Evolutionary conservation across 208 protist species (phyloP), one percentile per base, ranked within the genome.

Genomic region (Naegleria fowleri): DNA sequence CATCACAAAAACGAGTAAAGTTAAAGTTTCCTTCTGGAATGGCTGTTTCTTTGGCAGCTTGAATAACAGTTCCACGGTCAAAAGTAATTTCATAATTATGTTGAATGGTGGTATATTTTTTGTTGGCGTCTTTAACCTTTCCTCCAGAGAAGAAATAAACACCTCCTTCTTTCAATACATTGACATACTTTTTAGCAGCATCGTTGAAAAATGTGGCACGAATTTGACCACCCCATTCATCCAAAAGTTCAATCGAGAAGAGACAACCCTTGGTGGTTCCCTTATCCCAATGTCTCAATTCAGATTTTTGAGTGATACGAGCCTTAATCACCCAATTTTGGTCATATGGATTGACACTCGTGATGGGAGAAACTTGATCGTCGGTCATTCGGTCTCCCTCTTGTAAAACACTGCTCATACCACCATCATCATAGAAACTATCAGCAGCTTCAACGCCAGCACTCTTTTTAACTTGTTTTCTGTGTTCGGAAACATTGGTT

Each of bases 1-100:
- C 11, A 5, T 88, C 84, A 33, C 11, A 19, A n/a, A 88, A 39
- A n/a, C 13, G 19, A 19, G 15, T 29, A n/a, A 9, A 55, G 38
- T 58, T 88, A 38, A 58, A 88, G 13, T 25, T 88, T 13, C 4
- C 84, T 16, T 33, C 7, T 48, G 84, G 84, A 88, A 88, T 88
- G 15, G 5, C 22, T 11, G 15, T 11, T 16, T 88, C 84, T 13
- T 29, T 38, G 38, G n/a, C 84, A 36, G 19, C 15, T 58, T 88
- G 15, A 19, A 88, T 38, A 55, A 58, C 2, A 58, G 84, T 29
- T 19, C 9, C 1, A 48, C 41, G 25, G 4, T 88, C 84, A 5
- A 88, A 55, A 11, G 84, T 88, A 55, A 88, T 88, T 88, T 88
- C 84, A 55, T 88, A 88, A 58, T 25, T 7, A 16, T 59, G 16